phyloP scores from a whole-genome alignment of 2,329 filamentous ascomycete species.

The Fusarium compactum region DNA sequence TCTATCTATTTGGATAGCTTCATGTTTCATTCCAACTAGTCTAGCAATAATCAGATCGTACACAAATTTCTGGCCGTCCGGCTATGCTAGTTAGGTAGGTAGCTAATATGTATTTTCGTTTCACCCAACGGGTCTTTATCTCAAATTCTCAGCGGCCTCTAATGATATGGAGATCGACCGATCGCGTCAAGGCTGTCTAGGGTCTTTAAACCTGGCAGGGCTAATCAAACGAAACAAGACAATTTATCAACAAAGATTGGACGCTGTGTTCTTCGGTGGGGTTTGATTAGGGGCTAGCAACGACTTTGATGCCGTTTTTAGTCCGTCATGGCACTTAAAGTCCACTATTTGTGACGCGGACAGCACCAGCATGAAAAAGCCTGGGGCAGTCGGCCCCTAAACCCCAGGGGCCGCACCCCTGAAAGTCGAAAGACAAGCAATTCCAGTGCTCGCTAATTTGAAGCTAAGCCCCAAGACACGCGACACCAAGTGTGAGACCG shows the following conservation, averaged over 20 bases:
- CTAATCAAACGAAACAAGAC: conserved; percentile 43
- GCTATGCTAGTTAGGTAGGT: neutral
- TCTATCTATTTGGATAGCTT: neutral
- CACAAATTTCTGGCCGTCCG: neutral
- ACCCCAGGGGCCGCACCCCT: conserved; percentile 35
- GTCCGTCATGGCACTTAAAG: conserved; percentile 33
- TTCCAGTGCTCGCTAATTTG: conserved; percentile 42
- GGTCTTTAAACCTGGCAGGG: conserved; percentile 20
- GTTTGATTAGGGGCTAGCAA: conserved; percentile 35
- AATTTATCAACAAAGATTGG: conserved; percentile 29
- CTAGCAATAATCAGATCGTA: neutral
- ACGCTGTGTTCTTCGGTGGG: conserved; percentile 22
- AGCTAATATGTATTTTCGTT: neutral
- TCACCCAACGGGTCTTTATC: neutral
- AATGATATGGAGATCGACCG: conserved; percentile 24
- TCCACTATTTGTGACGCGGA: conserved; percentile 38
- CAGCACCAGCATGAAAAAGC: conserved; percentile 33
- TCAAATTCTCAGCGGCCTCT: conserved; percentile 4
- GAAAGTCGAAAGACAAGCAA: conserved; percentile 42
- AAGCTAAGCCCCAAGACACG: conserved; percentile 37
- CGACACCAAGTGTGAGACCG: conserved; percentile 35
- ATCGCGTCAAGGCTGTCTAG: conserved; percentile 34
- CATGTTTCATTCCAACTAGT: conserved; percentile 12
- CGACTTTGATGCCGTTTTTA: conserved; percentile 43
- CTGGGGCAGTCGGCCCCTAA: conserved; percentile 8